A percentile compares a stretch with the other conserved stretches of the same genome.
Conservation (phyloP, 1,284 basidiomycete species). For the Cutaneotrichosporon mucoides region DNA sequence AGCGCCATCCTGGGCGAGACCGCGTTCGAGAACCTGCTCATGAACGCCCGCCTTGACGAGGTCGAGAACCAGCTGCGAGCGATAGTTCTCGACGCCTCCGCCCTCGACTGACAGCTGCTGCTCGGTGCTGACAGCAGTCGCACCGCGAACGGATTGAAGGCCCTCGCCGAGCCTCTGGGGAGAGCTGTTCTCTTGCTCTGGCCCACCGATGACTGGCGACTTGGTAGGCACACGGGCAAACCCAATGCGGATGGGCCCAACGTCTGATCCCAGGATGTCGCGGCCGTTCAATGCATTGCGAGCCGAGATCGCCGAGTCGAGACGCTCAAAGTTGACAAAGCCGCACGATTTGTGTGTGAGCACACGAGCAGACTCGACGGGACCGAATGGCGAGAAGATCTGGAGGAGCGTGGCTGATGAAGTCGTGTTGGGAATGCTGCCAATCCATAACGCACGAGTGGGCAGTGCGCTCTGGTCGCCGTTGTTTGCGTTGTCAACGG, state of each 20-base stretch:
- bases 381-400: constrained; percentile 88
- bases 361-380: constrained; percentile 92
- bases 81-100: constrained; percentile 86
- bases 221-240: constrained; percentile 94
- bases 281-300: constrained; percentile 91
- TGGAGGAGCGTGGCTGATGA: constrained; percentile 82
- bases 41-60: constrained; percentile 83
- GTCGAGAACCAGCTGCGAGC: constrained; percentile 82
- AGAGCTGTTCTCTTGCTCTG: constrained; percentile 26
- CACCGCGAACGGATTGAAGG: constrained; percentile 65
- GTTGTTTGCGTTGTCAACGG: constrained; percentile 15
- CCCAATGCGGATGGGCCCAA: constrained; percentile 92
- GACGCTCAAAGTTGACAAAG: constrained; percentile 89
- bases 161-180: constrained; percentile 63
- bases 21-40: constrained; percentile 51
- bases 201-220: constrained; percentile 40
- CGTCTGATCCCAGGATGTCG: constrained; percentile 90
- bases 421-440: constrained; percentile 87
- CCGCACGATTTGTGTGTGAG: constrained; percentile 73
- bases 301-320: constrained; percentile 92
- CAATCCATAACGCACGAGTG: constrained; percentile 91
- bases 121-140: constrained; percentile 78
- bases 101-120: constrained; percentile 72
- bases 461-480: constrained; percentile 60
- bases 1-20: constrained; percentile 53